phyloP scores from a whole-genome alignment of 495 filamentous ascomycete genomes.

The Rhypophila decipiens region DNA sequence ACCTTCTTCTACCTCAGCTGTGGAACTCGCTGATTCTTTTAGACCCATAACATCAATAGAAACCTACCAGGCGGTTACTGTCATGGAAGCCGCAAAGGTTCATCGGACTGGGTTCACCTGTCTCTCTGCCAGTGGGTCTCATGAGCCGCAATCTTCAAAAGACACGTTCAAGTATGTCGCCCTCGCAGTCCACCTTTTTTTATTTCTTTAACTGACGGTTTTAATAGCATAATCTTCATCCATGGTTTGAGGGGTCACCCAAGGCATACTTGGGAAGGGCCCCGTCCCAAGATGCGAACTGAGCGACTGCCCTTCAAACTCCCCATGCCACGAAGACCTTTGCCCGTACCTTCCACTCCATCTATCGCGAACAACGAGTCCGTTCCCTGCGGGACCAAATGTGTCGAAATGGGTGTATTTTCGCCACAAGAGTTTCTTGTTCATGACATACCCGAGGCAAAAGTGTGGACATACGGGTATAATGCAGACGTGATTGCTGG shows the following conservation, averaged over 20 bases:
- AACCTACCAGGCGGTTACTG: too few species aligned
- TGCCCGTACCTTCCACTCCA: too few species aligned
- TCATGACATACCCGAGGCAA: constrained; percentile 29
- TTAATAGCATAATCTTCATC: constrained; percentile 26
- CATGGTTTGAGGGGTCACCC: constrained; percentile 31
- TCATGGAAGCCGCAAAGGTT: too few species aligned
- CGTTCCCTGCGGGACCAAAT: not conserved
- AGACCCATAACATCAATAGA: too few species aligned
- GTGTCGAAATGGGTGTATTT: constrained; percentile 9
- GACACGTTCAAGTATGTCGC: constrained; percentile 10
- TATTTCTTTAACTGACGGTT: not conserved
- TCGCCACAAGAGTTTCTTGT: constrained; percentile 33
- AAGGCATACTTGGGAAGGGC: constrained; percentile 22
- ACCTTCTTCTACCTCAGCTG: too few species aligned
- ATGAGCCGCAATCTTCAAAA: constrained; percentile 5
- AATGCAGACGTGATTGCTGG: constrained; percentile 33
- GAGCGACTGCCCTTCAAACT: not conserved
- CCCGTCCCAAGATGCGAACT: not conserved
- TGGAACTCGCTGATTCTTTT: too few species aligned
- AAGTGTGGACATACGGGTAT: constrained; percentile 39
- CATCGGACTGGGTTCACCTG: constrained; percentile 12
- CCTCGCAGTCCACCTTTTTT: not conserved
- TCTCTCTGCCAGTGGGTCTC: not conserved
- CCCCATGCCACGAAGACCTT: too few species aligned
- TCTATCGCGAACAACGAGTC: not conserved